Evolutionary conservation across 2,329 filamentous ascomycete species (phyloP).

Genomic region (Didymella sp.): DNA sequence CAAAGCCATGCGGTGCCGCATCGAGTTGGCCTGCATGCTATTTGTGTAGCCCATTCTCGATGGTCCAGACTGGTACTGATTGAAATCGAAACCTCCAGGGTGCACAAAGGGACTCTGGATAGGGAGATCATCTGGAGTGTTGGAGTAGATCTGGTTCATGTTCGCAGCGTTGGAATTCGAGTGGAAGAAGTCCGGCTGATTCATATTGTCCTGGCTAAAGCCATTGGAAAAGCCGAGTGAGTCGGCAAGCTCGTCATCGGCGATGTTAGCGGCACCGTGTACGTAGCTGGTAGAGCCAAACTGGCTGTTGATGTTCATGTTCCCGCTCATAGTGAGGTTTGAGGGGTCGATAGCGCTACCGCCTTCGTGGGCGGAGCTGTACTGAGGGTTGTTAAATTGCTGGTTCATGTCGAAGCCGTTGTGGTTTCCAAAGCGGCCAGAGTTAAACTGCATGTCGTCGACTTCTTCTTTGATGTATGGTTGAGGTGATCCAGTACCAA

Average conservation of each 20-base stretch:
- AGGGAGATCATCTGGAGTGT: slow-evolving; percentile 88
- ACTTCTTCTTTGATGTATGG: slow-evolving; percentile 74
- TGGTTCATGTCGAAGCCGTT: slow-evolving; percentile 60
- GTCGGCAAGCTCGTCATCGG: slow-evolving; percentile 88
- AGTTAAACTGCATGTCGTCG: slow-evolving; percentile 66
- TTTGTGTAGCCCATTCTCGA: slow-evolving; percentile 56
- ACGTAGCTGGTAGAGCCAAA: slow-evolving; percentile 74
- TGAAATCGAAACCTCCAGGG: slow-evolving; percentile 71
- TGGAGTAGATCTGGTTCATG: slow-evolving; percentile 79
- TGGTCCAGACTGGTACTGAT: slow-evolving; percentile 74
- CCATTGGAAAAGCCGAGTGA: slow-evolving; percentile 61
- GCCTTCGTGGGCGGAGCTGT: slow-evolving; percentile 52
- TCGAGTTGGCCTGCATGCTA: slow-evolving; percentile 44
- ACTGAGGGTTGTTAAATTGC: slow-evolving; percentile 57
- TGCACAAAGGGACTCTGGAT: slow-evolving; percentile 89
- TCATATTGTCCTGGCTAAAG: slow-evolving; percentile 63
- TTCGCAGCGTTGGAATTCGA: slow-evolving; percentile 61
- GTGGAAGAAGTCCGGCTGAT: slow-evolving; percentile 63
- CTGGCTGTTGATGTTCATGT: slow-evolving; percentile 61
- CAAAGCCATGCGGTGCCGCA: slow-evolving; percentile 51
- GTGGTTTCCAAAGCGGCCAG: slow-evolving; percentile 57
- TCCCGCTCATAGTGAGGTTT: slow-evolving; percentile 76
- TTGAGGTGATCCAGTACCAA: slow-evolving; percentile 61
- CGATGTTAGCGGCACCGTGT: slow-evolving; percentile 78
- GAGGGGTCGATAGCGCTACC: slow-evolving; percentile 75